phyloP scores from a whole-genome alignment of 1,284 basidiomycete genomes.

The Tylopilus sp. region DNA sequence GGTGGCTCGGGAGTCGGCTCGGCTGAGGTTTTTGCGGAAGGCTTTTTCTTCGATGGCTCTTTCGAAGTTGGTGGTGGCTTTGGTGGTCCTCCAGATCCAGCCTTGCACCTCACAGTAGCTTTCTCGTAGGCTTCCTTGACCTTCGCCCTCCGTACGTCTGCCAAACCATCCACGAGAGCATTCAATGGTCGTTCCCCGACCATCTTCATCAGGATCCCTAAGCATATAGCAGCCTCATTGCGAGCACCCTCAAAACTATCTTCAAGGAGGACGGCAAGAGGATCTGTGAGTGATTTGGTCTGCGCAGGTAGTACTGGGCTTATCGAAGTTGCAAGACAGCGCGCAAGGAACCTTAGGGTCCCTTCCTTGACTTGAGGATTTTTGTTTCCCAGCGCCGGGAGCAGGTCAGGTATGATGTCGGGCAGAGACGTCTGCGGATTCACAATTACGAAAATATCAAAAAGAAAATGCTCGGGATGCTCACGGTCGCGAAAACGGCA shows the following conservation, averaged over 20 bases:
- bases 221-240: conserved; percentile 81
- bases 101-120: conserved; percentile 82
- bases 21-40: conserved; percentile 28
- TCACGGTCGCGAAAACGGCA: conserved; percentile 82
- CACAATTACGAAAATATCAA: conserved; percentile 13
- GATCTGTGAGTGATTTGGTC: conserved; percentile 82
- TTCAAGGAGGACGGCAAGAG: conserved; percentile 74
- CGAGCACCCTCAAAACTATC: conserved; percentile 91
- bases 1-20: conserved; percentile 24
- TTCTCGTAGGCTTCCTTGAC: conserved; percentile 93
- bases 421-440: conserved; percentile 65
- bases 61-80: conserved; percentile 40
- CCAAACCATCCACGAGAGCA: conserved; percentile 81
- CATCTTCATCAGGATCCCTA: conserved; percentile 96
- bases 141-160: conserved; percentile 89
- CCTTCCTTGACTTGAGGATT: conserved; percentile 98
- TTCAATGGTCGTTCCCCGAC: conserved; percentile 92
- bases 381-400: conserved; percentile 80
- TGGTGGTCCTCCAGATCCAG: conserved; percentile 50
- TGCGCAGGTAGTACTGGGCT: conserved; percentile 71
- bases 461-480: conserved; percentile 25
- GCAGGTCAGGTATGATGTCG: conserved; percentile 84
- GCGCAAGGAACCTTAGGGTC: conserved; percentile 82
- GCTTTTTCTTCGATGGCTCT: conserved; percentile 46
- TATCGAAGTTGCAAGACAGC: conserved; percentile 72